Percentiles rank a stretch among this genome's conserved stretches.
Conservation (phyloP, 1,284 basidiomycete genomes). For the Phenoliferia sp. region DNA sequence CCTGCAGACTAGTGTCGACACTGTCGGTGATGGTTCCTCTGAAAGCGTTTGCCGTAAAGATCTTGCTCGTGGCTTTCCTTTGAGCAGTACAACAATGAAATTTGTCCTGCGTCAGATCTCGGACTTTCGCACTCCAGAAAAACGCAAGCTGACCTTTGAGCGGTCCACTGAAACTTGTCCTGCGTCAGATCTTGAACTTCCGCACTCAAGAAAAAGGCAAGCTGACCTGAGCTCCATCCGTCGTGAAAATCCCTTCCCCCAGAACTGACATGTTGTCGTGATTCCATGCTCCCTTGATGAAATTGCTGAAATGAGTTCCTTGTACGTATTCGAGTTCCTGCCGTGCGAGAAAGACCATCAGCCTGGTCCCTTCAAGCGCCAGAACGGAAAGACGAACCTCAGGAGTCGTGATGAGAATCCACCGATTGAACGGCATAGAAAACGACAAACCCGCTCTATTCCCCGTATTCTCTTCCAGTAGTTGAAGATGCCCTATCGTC, state of each 20-base stretch:
- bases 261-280: constrained; percentile 3
- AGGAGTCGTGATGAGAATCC: neutral
- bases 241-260: constrained; percentile 12
- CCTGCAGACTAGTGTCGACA: constrained; percentile 31
- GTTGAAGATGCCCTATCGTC: no score
- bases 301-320: constrained; percentile 41
- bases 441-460: no score
- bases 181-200: neutral
- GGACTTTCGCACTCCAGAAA: neutral
- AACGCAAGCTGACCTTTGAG: constrained; percentile 26
- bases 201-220: neutral
- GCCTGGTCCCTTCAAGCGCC: neutral
- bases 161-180: constrained; percentile 30
- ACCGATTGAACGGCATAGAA: no score
- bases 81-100: constrained; percentile 33
- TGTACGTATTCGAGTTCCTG: constrained; percentile 22
- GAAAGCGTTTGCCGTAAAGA: constrained; percentile 14
- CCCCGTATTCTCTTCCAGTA: no score
- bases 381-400: neutral
- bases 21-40: constrained; percentile 13
- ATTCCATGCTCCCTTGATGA: constrained; percentile 9
- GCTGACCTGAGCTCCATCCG: neutral
- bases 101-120: neutral
- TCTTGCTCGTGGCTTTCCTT: constrained; percentile 22
- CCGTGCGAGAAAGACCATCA: neutral